Evolutionary conservation across 352 stramenopile genomes (phyloP).

Genomic region (Peronospora belbahrii): DNA sequence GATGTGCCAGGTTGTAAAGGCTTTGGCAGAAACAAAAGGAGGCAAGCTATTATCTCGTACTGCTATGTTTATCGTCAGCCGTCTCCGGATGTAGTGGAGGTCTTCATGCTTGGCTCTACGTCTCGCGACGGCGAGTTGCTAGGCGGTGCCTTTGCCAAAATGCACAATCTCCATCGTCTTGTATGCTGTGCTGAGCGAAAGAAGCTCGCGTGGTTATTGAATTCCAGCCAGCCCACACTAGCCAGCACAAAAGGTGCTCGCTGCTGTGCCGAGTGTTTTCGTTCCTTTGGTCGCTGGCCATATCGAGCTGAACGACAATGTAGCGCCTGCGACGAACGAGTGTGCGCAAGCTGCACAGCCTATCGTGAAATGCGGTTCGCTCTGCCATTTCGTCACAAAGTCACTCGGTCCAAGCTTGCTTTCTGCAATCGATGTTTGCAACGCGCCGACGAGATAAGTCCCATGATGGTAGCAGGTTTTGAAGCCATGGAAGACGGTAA

Average conservation of each 20-base stretch:
- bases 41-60: conserved; percentile 26
- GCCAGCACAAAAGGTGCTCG: conserved; percentile 11
- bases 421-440: conserved; percentile 30
- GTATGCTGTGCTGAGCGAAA: conserved; percentile 20
- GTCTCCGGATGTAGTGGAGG: conserved; percentile 18
- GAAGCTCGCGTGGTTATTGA: conserved; percentile 32
- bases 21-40: conserved; percentile 3
- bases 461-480: conserved; percentile 18
- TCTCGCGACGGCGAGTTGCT: conserved; percentile 22
- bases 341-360: conserved; percentile 18
- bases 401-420: conserved; percentile 16
- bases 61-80: conserved; percentile 33
- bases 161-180: conserved; percentile 24
- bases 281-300: conserved; percentile 20
- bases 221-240: conserved; percentile 22
- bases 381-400: conserved; percentile 20
- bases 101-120: conserved; percentile 28
- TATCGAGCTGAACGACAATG: conserved; percentile 24
- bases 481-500: conserved; percentile 23
- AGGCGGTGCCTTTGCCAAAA: conserved; percentile 20
- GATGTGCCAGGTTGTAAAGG: conserved; percentile 15
- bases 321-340: conserved; percentile 26
- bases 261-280: conserved; percentile 28
- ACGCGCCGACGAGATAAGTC: conserved; percentile 23
- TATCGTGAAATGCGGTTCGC: conserved; percentile 28